phyloP scores from a whole-genome alignment of 2,329 filamentous ascomycete species.

The Elsinoe fawcettii region DNA sequence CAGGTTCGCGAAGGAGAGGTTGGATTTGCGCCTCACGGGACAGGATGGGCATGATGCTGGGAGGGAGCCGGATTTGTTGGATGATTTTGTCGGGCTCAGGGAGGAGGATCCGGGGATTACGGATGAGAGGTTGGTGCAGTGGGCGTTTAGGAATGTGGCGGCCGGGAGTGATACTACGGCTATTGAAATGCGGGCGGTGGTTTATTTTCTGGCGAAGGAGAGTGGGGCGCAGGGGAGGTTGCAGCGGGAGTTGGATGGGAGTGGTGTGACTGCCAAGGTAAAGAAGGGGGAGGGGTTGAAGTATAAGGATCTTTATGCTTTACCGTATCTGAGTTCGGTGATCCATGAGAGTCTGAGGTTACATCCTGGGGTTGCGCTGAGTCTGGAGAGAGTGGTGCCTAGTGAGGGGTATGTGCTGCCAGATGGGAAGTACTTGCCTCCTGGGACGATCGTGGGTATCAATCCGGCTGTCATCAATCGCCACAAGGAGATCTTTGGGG shows the following conservation, averaged over 20 bases:
- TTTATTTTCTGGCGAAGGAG: slow-evolving; percentile 34
- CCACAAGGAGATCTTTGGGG: slow-evolving; percentile 33
- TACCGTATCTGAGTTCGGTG: slow-evolving; percentile 58
- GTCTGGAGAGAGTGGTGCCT: slow-evolving; percentile 32
- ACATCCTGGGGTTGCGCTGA: slow-evolving; percentile 34
- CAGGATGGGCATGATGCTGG: slow-evolving; percentile 3
- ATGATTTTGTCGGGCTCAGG: slow-evolving; percentile 1
- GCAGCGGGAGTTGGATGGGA: slow-evolving; percentile 33
- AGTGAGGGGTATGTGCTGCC: slow-evolving; percentile 24
- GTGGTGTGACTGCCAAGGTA: slow-evolving; percentile 22
- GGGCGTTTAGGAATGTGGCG: slow-evolving; percentile 20
- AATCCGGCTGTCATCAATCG: slow-evolving; percentile 39
- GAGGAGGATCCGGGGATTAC: slow-evolving; percentile 7
- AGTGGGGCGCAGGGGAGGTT: slow-evolving; percentile 30
- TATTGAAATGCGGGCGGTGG: slow-evolving; percentile 33
- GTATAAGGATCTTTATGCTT: slow-evolving; percentile 54
- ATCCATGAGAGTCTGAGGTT: slow-evolving; percentile 55
- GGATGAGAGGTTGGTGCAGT: slow-evolving; percentile 9
- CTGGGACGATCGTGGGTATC: slow-evolving; percentile 37
- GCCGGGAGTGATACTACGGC: slow-evolving; percentile 37
- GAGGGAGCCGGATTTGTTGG: slow-evolving; percentile 8
- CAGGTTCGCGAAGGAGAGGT: background rate
- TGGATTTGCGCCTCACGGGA: background rate
- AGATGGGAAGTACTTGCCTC: slow-evolving; percentile 28
- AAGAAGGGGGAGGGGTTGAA: slow-evolving; percentile 36